Evolutionary conservation across 129 eudicot species (phyloP).

Genomic region (Centaurea solstitialis): DNA sequence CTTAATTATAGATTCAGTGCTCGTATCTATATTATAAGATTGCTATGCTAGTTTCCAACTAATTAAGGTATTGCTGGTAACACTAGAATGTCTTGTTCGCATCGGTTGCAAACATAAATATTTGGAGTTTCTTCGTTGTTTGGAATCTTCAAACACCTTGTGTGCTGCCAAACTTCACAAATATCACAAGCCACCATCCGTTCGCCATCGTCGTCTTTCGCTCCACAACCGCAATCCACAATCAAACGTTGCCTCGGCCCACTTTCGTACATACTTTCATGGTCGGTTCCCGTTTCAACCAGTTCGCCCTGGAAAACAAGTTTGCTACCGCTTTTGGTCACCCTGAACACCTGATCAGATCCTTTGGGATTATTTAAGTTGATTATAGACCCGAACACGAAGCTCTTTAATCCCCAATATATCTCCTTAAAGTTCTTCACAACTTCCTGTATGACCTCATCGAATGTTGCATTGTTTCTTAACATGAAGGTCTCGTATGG

Average conservation of each 20-base stretch:
- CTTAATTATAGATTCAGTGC: background rate
- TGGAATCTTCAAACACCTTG: constrained; percentile 74
- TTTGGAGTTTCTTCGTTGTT: constrained; percentile 65
- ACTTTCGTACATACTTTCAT: constrained; percentile 41
- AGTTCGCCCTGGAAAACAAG: constrained; percentile 49
- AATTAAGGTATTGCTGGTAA: constrained; percentile 63
- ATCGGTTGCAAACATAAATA: constrained; percentile 70
- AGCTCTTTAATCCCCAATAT: constrained; percentile 59
- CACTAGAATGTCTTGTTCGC: constrained; percentile 74
- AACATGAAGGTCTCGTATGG: constrained; percentile 61
- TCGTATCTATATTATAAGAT: background rate
- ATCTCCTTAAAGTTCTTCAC: constrained; percentile 60
- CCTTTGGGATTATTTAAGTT: constrained; percentile 41
- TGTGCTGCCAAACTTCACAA: constrained; percentile 93
- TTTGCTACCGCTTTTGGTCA: constrained; percentile 48
- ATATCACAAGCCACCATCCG: constrained; percentile 91
- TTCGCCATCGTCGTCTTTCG: constrained; percentile 81
- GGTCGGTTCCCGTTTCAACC: constrained; percentile 23
- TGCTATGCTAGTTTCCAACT: constrained; percentile 16
- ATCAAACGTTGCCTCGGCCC: constrained; percentile 20
- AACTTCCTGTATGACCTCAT: constrained; percentile 67
- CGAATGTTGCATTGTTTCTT: constrained; percentile 48
- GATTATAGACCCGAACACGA: constrained; percentile 37
- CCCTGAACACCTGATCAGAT: constrained; percentile 51
- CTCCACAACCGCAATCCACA: constrained; percentile 82